Conservation (phyloP, 805 yeast species). For the Metschnikowia continentalis region DNA sequence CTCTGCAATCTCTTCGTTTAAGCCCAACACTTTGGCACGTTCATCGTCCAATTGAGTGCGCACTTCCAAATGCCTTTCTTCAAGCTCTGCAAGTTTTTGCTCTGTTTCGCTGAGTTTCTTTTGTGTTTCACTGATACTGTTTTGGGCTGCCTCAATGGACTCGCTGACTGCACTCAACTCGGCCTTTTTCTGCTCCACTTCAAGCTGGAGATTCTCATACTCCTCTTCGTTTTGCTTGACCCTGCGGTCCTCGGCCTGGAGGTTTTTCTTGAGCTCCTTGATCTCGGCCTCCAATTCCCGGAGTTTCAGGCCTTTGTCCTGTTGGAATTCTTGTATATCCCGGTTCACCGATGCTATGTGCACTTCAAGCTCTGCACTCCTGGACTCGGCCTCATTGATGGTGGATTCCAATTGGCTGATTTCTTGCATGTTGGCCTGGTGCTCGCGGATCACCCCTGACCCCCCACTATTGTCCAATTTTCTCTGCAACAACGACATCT, state of each 20-base stretch:
- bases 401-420: constrained; percentile 37
- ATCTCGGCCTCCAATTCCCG: constrained; percentile 58
- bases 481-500: constrained; percentile 50
- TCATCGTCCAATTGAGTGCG: constrained; percentile 46
- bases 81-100: constrained; percentile 23
- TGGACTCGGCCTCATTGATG: constrained; percentile 32
- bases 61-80: constrained; percentile 16
- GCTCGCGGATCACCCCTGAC: constrained; percentile 49
- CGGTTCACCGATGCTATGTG: constrained; percentile 56
- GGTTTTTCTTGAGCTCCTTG: constrained; percentile 23
- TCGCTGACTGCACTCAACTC: constrained; percentile 51
- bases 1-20: constrained; percentile 73
- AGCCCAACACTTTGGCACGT: constrained; percentile 55
- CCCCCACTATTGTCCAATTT: constrained; percentile 55
- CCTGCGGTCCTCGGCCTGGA: constrained; percentile 38
- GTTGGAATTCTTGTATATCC: constrained; percentile 78
- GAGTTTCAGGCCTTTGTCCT: constrained; percentile 77
- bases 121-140: constrained; percentile 28
- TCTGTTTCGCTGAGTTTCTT: constrained; percentile 12
- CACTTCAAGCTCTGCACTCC: constrained; percentile 26
- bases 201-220: constrained; percentile 64
- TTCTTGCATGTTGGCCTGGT: constrained; percentile 43
- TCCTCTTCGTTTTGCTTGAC: constrained; percentile 46
- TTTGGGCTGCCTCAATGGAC: constrained; percentile 34
- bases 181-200: constrained; percentile 58